phyloP scores from a whole-genome alignment of 1,284 basidiomycete genomes.

The Bjerkandera adusta region DNA sequence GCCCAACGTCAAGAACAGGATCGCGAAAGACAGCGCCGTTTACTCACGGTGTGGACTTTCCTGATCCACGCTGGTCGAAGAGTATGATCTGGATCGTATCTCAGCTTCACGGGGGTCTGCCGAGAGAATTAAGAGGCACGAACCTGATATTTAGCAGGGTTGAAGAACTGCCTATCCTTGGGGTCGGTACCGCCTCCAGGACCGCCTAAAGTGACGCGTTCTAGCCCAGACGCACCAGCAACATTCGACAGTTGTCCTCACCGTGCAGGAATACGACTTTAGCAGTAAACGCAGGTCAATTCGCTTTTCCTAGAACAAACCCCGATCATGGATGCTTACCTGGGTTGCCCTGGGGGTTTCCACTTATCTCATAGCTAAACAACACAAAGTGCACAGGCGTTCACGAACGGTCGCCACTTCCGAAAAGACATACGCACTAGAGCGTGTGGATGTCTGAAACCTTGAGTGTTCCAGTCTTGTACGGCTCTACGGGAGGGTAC shows the following conservation, averaged over 20 bases:
- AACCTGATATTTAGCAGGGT: constrained; percentile 82
- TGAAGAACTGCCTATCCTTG: constrained; percentile 76
- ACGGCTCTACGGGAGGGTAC: constrained; percentile 47
- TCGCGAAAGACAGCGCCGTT: not conserved
- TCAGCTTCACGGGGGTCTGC: not conserved
- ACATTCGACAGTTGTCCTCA: constrained; percentile 19
- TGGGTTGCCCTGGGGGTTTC: constrained; percentile 73
- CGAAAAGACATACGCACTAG: constrained; percentile 53
- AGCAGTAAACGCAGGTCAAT: too few species aligned
- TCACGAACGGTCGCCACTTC: not conserved
- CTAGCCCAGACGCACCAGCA: not conserved
- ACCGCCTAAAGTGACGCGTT: constrained; percentile 44
- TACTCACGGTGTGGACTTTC: constrained; percentile 79
- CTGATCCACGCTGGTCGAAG: constrained; percentile 84
- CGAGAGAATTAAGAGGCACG: not conserved
- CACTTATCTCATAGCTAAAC: constrained; percentile 75
- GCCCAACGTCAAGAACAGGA: not conserved
- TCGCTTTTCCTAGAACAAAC: too few species aligned
- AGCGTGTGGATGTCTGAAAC: constrained; percentile 77
- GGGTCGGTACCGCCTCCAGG: constrained; percentile 72
- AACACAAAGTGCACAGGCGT: not conserved
- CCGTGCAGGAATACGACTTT: constrained; percentile 85
- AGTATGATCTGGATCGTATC: constrained; percentile 58
- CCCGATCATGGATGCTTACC: constrained; percentile 44
- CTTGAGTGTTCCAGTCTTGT: constrained; percentile 63